These are phyloP conservation scores for Areca catechu DNA, from an alignment of 176 grass and related monocot species.

Conservation along the genomic window DNA sequence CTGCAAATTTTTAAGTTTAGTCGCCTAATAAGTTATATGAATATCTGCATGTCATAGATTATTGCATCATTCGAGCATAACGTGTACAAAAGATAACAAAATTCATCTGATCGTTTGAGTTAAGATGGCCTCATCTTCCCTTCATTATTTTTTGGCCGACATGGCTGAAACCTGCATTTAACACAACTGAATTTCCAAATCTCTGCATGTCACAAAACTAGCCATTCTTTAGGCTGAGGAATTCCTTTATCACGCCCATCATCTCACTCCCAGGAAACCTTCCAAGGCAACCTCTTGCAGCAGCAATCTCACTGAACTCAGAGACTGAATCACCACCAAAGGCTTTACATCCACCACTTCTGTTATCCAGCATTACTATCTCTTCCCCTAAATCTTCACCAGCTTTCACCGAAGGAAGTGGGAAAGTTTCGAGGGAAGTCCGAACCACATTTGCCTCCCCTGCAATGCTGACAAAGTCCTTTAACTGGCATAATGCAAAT, in stretches of 20 bases:
- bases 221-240: slow-evolving; percentile 72
- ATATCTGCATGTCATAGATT: too few relatives aligned
- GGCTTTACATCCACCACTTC: slow-evolving; percentile 20
- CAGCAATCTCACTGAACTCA: slow-evolving; percentile 59
- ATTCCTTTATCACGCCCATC: slow-evolving; percentile 94
- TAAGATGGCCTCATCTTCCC: too few relatives aligned
- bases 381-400: slow-evolving; percentile 39
- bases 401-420: slow-evolving; percentile 44
- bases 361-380: slow-evolving; percentile 6
- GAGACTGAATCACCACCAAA: slow-evolving; percentile 51
- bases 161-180: too few relatives aligned
- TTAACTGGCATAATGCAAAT: slow-evolving; percentile 53
- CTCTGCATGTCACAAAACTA: background rate
- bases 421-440: slow-evolving; percentile 52
- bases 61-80: too few relatives aligned
- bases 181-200: too few relatives aligned
- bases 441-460: slow-evolving; percentile 55
- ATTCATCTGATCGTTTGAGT: too few relatives aligned
- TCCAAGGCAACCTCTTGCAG: slow-evolving; percentile 73
- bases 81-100: too few relatives aligned
- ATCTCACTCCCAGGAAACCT: slow-evolving; percentile 92
- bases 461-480: slow-evolving; percentile 48
- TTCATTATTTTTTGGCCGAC: too few relatives aligned
- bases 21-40: too few relatives aligned
- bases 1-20: too few relatives aligned